phyloP scores from a whole-genome alignment of 2,329 filamentous ascomycete species.

The Trichoderma sp. region DNA sequence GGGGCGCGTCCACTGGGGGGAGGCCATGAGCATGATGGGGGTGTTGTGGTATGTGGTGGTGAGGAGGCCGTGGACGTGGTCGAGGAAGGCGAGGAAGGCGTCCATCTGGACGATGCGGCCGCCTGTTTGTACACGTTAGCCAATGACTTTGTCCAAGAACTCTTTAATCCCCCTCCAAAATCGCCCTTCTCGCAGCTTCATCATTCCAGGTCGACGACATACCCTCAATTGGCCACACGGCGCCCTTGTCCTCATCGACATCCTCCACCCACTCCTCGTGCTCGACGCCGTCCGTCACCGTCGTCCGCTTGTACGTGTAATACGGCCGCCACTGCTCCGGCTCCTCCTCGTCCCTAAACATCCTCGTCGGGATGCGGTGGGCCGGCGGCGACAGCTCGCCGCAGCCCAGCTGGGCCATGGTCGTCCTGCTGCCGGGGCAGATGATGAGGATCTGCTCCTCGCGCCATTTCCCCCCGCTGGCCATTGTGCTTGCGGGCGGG shows the following conservation, averaged over 20 bases:
- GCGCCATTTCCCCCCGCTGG: conserved; percentile 61
- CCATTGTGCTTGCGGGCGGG: conserved; percentile 47
- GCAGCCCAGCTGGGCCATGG: conserved; percentile 86
- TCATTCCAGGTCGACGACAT: conserved; percentile 30
- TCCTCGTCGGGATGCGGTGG: conserved; percentile 84
- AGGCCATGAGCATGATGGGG: conserved; percentile 84
- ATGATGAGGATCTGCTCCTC: conserved; percentile 70
- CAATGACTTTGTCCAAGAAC: neutral
- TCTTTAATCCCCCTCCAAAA: neutral
- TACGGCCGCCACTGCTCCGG: conserved; percentile 72
- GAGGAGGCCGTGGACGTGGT: conserved; percentile 86
- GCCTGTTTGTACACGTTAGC: conserved; percentile 46
- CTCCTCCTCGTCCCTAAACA: conserved; percentile 87
- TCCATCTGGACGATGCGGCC: conserved; percentile 88
- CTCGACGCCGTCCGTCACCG: conserved; percentile 50
- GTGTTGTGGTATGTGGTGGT: conserved; percentile 96
- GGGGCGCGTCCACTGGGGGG: conserved; percentile 85
- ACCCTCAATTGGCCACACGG: conserved; percentile 80
- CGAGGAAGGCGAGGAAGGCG: conserved; percentile 89
- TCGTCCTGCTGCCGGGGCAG: conserved; percentile 83
- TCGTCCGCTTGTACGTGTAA: conserved; percentile 70
- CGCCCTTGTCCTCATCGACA: conserved; percentile 81
- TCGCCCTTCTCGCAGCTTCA: neutral
- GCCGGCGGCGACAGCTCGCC: conserved; percentile 89
- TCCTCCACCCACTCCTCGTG: conserved; percentile 85